Percentiles rank a stretch among this genome's conserved stretches.
These are phyloP conservation scores for Biscogniauxia sp. DNA, from an alignment of 2,329 filamentous ascomycete genomes.

Conservation along the genomic window DNA sequence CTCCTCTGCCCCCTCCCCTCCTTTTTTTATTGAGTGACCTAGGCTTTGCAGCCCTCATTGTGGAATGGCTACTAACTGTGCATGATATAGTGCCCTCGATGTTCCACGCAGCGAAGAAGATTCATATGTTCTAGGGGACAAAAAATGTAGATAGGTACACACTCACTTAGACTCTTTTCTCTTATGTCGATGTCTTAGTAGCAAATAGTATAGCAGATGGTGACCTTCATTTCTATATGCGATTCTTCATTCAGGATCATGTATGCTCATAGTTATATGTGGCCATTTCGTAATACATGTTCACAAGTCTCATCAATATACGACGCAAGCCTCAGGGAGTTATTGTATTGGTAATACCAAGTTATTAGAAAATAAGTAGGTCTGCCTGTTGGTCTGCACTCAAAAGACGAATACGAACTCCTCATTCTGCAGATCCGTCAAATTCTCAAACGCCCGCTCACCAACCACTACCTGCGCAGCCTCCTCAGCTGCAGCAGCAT, in stretches of 20 bases:
- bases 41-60: neutral
- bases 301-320: too few species aligned
- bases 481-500: neutral
- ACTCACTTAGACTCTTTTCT: neutral
- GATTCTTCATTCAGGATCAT: too few species aligned
- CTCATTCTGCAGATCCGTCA: slow-evolving; percentile 1
- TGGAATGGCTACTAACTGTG: neutral
- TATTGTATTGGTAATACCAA: too few species aligned
- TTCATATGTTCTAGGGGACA: slow-evolving; percentile 27
- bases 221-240: too few species aligned
- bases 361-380: too few species aligned
- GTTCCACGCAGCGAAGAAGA: slow-evolving; percentile 26
- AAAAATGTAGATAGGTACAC: neutral
- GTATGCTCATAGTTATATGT: too few species aligned
- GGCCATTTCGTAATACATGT: too few species aligned
- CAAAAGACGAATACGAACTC: slow-evolving; percentile 2
- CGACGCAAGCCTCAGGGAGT: too few species aligned
- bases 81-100: slow-evolving; percentile 21
- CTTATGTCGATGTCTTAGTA: too few species aligned
- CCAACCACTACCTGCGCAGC: neutral
- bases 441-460: neutral
- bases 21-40: too few species aligned
- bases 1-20: too few species aligned
- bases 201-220: too few species aligned
- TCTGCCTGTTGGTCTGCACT: neutral